phyloP scores from a whole-genome alignment of 768 basidiomycete species.

The Filobasidium wieringae region DNA sequence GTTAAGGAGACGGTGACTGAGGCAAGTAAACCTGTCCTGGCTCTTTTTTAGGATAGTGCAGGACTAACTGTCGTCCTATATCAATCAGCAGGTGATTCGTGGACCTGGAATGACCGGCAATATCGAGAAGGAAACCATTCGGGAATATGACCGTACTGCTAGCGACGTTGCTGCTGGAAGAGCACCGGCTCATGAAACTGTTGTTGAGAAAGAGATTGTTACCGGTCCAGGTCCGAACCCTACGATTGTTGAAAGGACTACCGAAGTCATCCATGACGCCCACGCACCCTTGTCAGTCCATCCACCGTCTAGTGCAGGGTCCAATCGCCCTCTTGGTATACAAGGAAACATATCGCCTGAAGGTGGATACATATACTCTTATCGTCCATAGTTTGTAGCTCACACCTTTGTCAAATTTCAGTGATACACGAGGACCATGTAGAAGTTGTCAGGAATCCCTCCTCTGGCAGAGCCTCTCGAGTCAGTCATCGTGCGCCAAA shows the following conservation, averaged over 20 bases:
- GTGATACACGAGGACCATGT: background rate
- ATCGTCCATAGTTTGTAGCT: no score
- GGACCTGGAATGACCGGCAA: conserved; percentile 2
- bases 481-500: background rate
- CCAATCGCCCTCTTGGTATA: background rate
- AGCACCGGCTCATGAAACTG: conserved; percentile 4
- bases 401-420: background rate
- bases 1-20: conserved; percentile 15
- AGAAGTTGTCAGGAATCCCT: background rate
- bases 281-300: background rate
- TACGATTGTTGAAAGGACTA: background rate
- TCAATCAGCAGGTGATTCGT: conserved; percentile 1
- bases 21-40: background rate
- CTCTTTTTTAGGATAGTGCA: background rate
- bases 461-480: background rate
- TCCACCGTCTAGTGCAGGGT: background rate
- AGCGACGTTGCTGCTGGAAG: conserved; percentile 8
- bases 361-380: no score
- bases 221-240: background rate
- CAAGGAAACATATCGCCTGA: background rate
- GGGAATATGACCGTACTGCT: conserved; percentile 8
- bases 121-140: conserved; percentile 1
- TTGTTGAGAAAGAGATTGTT: conserved; percentile 7
- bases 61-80: background rate
- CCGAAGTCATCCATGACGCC: background rate